Conservation (phyloP, 345 rosid genomes). For the Triadica sebifera region DNA sequence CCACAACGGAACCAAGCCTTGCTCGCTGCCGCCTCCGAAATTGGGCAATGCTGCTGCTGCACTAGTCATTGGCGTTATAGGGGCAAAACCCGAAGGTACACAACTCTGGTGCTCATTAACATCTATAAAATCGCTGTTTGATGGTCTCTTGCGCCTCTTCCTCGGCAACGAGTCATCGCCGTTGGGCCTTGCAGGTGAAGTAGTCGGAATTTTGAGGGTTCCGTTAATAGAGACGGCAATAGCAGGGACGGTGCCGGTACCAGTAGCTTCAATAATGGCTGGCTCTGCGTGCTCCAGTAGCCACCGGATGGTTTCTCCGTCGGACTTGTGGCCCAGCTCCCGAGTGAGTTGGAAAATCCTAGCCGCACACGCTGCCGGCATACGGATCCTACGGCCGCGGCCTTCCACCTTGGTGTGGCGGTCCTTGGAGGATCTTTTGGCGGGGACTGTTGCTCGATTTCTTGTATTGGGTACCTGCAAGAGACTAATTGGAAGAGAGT, state of each 20-base stretch:
- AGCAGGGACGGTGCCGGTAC: slow-evolving; percentile 73
- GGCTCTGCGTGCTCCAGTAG: slow-evolving; percentile 66
- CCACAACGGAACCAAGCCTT: slow-evolving; percentile 56
- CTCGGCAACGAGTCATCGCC: slow-evolving; percentile 28
- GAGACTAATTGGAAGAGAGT: slow-evolving; percentile 23
- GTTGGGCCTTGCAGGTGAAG: slow-evolving; percentile 30
- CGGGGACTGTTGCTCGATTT: slow-evolving; percentile 21
- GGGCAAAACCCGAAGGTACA: slow-evolving; percentile 59
- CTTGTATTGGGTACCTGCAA: slow-evolving; percentile 18
- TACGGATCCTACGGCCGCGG: slow-evolving; percentile 73
- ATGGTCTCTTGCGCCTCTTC: slow-evolving; percentile 49
- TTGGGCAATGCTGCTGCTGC: background rate
- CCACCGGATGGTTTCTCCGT: slow-evolving; percentile 79
- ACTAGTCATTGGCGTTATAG: slow-evolving; percentile 29
- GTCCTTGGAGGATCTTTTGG: slow-evolving; percentile 53
- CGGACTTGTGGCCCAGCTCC: slow-evolving; percentile 73
- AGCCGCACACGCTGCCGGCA: slow-evolving; percentile 76
- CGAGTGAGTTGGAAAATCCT: slow-evolving; percentile 78
- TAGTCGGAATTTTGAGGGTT: slow-evolving; percentile 60
- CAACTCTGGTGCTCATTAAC: slow-evolving; percentile 39
- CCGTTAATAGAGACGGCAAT: slow-evolving; percentile 76
- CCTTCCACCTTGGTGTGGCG: slow-evolving; percentile 91
- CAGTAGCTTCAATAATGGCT: slow-evolving; percentile 72
- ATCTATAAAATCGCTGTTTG: slow-evolving; percentile 47
- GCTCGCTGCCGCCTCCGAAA: slow-evolving; percentile 13